These are phyloP conservation scores for Cladosporium sphaerospermum DNA, from an alignment of 2,329 filamentous ascomycete species.

Conservation along the genomic window DNA sequence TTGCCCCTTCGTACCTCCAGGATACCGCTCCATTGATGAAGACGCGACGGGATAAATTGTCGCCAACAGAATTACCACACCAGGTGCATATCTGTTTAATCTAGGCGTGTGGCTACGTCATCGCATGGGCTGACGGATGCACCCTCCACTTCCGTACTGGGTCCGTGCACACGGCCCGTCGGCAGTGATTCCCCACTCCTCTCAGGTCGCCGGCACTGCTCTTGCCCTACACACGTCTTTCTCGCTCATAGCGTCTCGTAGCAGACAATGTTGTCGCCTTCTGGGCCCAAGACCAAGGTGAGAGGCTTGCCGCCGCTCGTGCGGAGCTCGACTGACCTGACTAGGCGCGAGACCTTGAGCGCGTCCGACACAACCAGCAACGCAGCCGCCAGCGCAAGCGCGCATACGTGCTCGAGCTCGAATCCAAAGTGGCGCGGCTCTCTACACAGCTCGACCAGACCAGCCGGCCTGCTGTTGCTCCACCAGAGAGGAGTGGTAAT, in stretches of 20 bases:
- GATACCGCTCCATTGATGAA: background rate
- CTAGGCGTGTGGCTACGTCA: background rate
- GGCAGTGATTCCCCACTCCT: background rate
- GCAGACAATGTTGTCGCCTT: background rate
- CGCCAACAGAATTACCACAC: background rate
- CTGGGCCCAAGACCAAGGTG: background rate
- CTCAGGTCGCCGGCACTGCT: background rate
- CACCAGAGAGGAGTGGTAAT: background rate
- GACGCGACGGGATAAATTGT: background rate
- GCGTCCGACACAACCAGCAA: constrained; percentile 5
- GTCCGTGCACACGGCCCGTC: background rate
- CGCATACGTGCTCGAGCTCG: background rate
- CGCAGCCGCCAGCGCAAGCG: constrained; percentile 7
- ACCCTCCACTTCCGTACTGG: background rate
- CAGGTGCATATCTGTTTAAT: background rate
- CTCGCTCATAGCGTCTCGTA: background rate
- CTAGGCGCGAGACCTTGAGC: background rate
- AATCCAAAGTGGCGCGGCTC: background rate
- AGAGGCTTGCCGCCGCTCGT: background rate
- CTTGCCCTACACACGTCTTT: background rate
- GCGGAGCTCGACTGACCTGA: background rate
- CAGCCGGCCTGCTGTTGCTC: background rate
- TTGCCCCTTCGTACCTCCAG: background rate
- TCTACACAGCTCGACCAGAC: background rate
- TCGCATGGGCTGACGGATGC: background rate